Conservation (phyloP, 192 early-diverging fungal species). For the Coemansia sp. region DNA sequence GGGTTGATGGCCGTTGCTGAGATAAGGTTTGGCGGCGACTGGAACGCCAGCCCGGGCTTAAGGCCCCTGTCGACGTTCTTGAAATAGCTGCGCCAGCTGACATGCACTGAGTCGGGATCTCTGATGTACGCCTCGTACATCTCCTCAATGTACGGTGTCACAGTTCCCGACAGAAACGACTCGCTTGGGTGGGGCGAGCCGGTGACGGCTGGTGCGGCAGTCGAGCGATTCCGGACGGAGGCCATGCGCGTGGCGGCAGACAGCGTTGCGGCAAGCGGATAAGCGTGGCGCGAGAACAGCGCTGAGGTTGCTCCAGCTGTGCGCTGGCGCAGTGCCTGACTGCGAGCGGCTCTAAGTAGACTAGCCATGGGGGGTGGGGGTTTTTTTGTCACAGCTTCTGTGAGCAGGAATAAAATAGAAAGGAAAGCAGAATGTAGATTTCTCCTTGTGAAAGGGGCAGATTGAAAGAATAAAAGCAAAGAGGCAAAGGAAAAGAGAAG, state of each 20-base stretch:
- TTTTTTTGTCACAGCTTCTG: background rate
- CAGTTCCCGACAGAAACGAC: constrained; percentile 83
- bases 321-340: constrained; percentile 50
- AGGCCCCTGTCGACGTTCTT: constrained; percentile 69
- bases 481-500: background rate
- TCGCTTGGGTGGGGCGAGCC: constrained; percentile 63
- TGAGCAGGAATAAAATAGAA: constrained; percentile 1
- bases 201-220: constrained; percentile 17
- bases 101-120: constrained; percentile 88
- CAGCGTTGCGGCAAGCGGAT: constrained; percentile 11
- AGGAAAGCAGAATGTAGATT: background rate
- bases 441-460: background rate
- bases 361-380: constrained; percentile 28
- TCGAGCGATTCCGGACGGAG: constrained; percentile 35
- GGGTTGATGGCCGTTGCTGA: constrained; percentile 63
- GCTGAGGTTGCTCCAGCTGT: constrained; percentile 10
- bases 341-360: constrained; percentile 53
- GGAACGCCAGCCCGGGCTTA: constrained; percentile 69
- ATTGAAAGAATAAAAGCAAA: background rate
- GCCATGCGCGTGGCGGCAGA: constrained; percentile 17
- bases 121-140: constrained; percentile 93
- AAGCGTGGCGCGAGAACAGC: constrained; percentile 17
- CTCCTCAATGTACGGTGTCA: constrained; percentile 86
- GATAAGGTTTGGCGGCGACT: constrained; percentile 77
- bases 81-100: constrained; percentile 98